phyloP scores from a whole-genome alignment of 495 filamentous ascomycete species.

The Friedmanniomyces simplex region DNA sequence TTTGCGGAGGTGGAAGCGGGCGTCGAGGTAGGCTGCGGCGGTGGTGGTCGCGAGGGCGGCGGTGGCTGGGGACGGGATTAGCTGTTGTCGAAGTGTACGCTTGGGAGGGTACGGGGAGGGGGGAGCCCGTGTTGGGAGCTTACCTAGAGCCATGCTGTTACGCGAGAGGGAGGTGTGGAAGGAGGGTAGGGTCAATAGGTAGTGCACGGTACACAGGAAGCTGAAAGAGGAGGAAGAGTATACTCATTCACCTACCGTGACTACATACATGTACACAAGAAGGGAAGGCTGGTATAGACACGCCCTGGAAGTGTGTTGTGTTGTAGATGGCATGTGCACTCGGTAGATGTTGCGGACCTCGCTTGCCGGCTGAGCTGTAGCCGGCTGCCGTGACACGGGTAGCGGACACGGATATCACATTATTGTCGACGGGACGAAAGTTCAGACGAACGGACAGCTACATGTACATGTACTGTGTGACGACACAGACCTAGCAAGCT shows the following conservation, averaged over 20 bases:
- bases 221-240: neutral
- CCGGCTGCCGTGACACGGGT: too few relatives aligned
- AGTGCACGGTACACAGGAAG: too few relatives aligned
- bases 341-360: neutral
- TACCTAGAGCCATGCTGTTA: constrained; percentile 6
- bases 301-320: neutral
- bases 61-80: too few relatives aligned
- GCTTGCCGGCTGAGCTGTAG: too few relatives aligned
- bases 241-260: neutral
- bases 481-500: too few relatives aligned
- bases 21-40: constrained; percentile 56
- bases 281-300: neutral
- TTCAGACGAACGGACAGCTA: too few relatives aligned
- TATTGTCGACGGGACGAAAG: too few relatives aligned
- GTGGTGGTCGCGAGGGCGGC: constrained; percentile 40
- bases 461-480: too few relatives aligned
- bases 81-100: too few relatives aligned
- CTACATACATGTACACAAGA: neutral
- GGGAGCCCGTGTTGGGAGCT: neutral
- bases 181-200: neutral
- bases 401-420: too few relatives aligned
- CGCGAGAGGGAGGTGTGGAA: neutral
- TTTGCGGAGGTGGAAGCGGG: constrained; percentile 55
- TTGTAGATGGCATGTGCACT: neutral
- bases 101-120: too few relatives aligned